Evolutionary conservation across 129 eudicot species (phyloP).

Genomic region (Artemisia tridentata): DNA sequence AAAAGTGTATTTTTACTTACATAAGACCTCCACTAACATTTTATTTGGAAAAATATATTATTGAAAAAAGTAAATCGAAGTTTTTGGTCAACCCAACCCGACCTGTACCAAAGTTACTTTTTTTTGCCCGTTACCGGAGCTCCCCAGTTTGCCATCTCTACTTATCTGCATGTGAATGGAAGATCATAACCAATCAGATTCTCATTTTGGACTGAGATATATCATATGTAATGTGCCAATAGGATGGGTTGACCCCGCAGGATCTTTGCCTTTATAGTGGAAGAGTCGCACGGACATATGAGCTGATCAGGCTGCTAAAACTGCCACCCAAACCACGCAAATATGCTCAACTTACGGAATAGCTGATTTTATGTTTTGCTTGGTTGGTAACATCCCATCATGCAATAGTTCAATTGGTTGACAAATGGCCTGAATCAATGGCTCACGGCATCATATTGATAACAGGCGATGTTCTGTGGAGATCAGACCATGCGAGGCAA

Average conservation of each 20-base stretch:
- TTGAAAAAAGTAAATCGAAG: background rate
- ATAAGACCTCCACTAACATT: background rate
- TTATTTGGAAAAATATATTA: background rate
- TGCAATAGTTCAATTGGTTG: slow-evolving; percentile 1
- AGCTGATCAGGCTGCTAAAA: slow-evolving; percentile 74
- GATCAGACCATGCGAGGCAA: background rate
- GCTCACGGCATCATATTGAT: background rate
- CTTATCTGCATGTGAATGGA: background rate
- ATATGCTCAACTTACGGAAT: slow-evolving; percentile 28
- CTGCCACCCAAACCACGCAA: slow-evolving; percentile 41
- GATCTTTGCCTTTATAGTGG: slow-evolving; percentile 89
- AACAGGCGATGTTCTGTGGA: background rate
- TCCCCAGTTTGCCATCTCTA: background rate
- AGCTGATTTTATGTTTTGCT: slow-evolving; percentile 5
- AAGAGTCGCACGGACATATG: slow-evolving; percentile 64
- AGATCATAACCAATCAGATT: background rate
- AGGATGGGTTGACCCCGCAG: slow-evolving; percentile 92
- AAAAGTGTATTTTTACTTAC: background rate
- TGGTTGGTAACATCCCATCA: slow-evolving; percentile 1
- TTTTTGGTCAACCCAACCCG: background rate
- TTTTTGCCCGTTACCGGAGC: background rate
- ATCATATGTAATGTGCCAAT: slow-evolving; percentile 17
- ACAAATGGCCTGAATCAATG: background rate
- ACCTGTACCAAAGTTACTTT: background rate
- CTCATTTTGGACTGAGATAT: background rate